Evolutionary conservation across 345 rosid species (phyloP).

Genomic region (Capsella bursapastoris): DNA sequence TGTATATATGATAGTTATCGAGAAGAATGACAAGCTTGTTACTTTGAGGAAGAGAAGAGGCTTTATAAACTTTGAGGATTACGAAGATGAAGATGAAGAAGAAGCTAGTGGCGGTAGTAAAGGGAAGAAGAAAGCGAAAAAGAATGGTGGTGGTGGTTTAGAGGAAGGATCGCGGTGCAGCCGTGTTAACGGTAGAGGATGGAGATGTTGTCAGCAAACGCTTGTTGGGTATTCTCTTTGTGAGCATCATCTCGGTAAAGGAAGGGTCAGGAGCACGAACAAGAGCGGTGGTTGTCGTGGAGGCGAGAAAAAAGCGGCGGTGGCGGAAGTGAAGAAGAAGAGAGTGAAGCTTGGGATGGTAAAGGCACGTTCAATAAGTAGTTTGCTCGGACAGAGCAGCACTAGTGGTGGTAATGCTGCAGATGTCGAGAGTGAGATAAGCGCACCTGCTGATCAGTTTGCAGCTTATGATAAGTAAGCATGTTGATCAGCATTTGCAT

Average conservation of each 20-base stretch:
- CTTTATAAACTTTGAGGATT: conserved; percentile 53
- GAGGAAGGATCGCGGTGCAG: conserved; percentile 94
- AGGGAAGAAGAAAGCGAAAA: conserved; percentile 58
- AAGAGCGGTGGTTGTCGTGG: conserved; percentile 40
- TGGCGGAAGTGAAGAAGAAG: conserved; percentile 52
- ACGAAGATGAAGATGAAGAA: conserved; percentile 25
- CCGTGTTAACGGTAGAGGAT: conserved; percentile 94
- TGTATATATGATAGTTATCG: conserved; percentile 46
- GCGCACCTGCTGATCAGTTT: conserved; percentile 43
- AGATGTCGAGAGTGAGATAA: conserved; percentile 41
- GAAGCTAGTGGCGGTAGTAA: conserved; percentile 39
- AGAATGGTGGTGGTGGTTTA: conserved; percentile 50
- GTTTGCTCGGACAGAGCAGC: conserved; percentile 70
- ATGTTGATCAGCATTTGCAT: conserved; percentile 23
- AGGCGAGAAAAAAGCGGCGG: conserved; percentile 30
- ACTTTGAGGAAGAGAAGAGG: conserved; percentile 72
- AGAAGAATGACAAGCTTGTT: conserved; percentile 53
- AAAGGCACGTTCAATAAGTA: conserved; percentile 93
- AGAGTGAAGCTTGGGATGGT: conserved; percentile 81
- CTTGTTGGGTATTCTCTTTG: conserved; percentile 93
- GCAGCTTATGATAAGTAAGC: conserved; percentile 36
- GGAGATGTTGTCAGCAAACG: conserved; percentile 96
- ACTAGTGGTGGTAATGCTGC: conserved; percentile 18
- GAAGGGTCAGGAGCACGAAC: conserved; percentile 78
- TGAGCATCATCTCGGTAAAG: conserved; percentile 97